Evolutionary conservation across 257 asterid species (phyloP), one percentile per base, ranked within the genome.

Genomic region (Buddleja alternifolia): DNA sequence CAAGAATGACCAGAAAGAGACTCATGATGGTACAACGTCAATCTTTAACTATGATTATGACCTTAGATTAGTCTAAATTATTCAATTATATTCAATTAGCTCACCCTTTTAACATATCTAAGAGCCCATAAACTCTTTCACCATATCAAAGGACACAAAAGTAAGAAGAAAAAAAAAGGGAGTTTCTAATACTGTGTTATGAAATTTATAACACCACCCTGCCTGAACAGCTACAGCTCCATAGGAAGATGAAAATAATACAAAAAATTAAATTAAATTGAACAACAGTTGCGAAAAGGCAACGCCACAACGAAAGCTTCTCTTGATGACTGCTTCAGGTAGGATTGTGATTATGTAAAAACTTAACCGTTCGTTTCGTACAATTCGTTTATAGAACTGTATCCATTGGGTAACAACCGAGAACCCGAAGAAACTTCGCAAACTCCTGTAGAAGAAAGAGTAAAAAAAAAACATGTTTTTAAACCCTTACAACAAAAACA

Each of bases 331-430:
- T 66, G 60, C 60, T 53, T 21, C 39, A 6, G 24, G 24, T 55
- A 5, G 10, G 61, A 53, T 19, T 7, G 8, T 9, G 14, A 52
- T 36, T 52, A 46, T 21, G 41, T 50, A 41, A 62, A 48, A 23
- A 20, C 10, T 41, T 67, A 8, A 23, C 40, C 72, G 12, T 67
- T 63, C 21, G 23, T n/a, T 54, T 36, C 67, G 17, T 29, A 41
- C 39, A 7, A 11, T 37, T 59, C 3, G 23, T 71, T 70, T 65
- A 83, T 29, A 47, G 60, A 75, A 69, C 34, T 58, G 73, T 74
- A 66, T 84, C 88, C 77, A 84, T 69, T 1, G 90, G 88, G 51
- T 84, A 84, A 75, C 86, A 82, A 36, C 93, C 93, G 8, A 86
- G 93, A 40, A 86, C 88, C 25, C 93, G 86, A 59, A 86, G 70